Conservation (phyloP, 805 yeast genomes). For the Candida boleticola region DNA sequence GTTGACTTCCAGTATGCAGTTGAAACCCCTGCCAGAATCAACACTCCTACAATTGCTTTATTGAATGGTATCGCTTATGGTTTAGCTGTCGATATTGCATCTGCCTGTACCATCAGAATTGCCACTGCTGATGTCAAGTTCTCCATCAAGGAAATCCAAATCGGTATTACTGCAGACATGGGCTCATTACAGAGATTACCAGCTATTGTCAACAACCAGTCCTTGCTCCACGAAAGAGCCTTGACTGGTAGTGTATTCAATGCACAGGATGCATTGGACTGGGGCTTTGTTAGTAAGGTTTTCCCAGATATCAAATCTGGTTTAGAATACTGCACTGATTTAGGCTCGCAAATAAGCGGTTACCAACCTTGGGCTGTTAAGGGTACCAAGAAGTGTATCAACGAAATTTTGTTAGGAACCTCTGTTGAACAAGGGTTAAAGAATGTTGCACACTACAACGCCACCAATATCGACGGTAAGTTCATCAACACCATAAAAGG, state of each 20-base stretch:
- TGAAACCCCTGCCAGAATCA: conserved; percentile 44
- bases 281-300: conserved; percentile 55
- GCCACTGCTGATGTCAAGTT: conserved; percentile 51
- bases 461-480: conserved; percentile 24
- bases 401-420: conserved; percentile 36
- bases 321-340: conserved; percentile 42
- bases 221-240: conserved; percentile 58
- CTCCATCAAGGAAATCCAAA: conserved; percentile 65
- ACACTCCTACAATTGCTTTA: conserved; percentile 63
- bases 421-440: conserved; percentile 46
- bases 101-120: conserved; percentile 57
- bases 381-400: conserved; percentile 61
- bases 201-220: conserved; percentile 47
- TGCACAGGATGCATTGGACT: conserved; percentile 50
- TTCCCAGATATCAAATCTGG: conserved; percentile 49
- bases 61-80: conserved; percentile 67
- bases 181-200: conserved; percentile 74
- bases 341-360: conserved; percentile 47
- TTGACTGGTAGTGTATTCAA: conserved; percentile 59
- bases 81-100: conserved; percentile 63
- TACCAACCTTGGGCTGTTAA: conserved; percentile 58
- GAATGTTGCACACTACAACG: conserved; percentile 54
- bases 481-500: conserved; percentile 2
- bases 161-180: conserved; percentile 78
- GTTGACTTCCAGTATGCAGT: conserved; percentile 59